Conservation (phyloP, 345 rosid species). For the Noccaea caerulescens region DNA sequence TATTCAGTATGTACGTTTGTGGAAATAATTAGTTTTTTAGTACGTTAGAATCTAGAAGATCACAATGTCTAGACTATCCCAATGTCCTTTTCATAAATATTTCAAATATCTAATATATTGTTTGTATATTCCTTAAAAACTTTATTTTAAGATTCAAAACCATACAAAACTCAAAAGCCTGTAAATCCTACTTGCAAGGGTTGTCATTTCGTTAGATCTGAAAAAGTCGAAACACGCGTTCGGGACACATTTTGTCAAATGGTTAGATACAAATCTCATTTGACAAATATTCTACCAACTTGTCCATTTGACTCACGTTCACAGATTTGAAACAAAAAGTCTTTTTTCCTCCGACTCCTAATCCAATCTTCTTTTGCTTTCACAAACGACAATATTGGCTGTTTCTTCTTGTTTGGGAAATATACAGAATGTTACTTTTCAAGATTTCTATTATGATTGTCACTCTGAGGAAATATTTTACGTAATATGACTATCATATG, state of each 20-base stretch:
- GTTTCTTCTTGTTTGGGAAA: slow-evolving; percentile 8
- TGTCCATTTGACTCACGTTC: slow-evolving; percentile 3
- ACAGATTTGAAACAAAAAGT: not conserved
- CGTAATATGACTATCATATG: too few relatives aligned
- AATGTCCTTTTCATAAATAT: slow-evolving; percentile 12
- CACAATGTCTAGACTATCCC: not conserved
- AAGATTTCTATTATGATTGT: slow-evolving; percentile 2
- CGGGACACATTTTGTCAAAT: slow-evolving; percentile 30
- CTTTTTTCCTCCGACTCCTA: not conserved
- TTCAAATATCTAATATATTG: not conserved
- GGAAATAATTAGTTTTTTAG: slow-evolving; percentile 11
- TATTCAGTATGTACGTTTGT: not conserved
- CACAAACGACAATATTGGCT: slow-evolving; percentile 18
- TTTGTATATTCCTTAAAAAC: not conserved
- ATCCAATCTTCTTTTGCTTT: slow-evolving; percentile 12
- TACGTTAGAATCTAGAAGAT: slow-evolving; percentile 16
- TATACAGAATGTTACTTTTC: slow-evolving; percentile 21
- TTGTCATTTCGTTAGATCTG: slow-evolving; percentile 11
- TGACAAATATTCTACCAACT: slow-evolving; percentile 1
- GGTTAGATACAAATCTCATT: slow-evolving; percentile 26
- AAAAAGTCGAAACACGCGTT: slow-evolving; percentile 31
- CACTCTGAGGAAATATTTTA: not conserved
- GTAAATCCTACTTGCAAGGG: not conserved
- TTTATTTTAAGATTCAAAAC: slow-evolving; percentile 9
- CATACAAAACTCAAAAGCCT: slow-evolving; percentile 13